A percentile compares a stretch with the other conserved stretches of the same genome.
Conservation (phyloP, 2,329 filamentous ascomycete species). For the Penicillium sp. region DNA sequence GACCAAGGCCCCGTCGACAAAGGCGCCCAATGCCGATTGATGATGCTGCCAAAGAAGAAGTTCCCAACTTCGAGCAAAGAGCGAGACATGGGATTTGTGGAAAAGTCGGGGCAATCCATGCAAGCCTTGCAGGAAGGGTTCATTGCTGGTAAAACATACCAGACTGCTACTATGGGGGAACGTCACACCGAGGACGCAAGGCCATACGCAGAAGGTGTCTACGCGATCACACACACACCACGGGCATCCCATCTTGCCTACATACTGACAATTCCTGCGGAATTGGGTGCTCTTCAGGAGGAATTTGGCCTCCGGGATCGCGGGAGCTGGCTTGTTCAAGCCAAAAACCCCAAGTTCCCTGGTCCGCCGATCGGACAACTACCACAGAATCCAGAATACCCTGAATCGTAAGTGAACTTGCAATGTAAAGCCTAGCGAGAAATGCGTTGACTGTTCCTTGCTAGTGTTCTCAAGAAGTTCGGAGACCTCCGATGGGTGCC, state of each 20-base stretch:
- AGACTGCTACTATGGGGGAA: conserved; percentile 72
- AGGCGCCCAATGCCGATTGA: conserved; percentile 66
- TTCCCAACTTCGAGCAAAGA: conserved; percentile 70
- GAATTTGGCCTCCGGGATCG: conserved; percentile 71
- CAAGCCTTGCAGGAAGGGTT: conserved; percentile 72
- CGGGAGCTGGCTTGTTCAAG: conserved; percentile 76
- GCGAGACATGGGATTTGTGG: conserved; percentile 78
- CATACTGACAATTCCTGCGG: conserved; percentile 70
- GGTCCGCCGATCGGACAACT: conserved; percentile 66
- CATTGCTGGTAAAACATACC: conserved; percentile 66
- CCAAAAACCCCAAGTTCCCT: conserved; percentile 74
- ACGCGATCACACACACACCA: conserved; percentile 73
- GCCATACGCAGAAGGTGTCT: conserved; percentile 82
- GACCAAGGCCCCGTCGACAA: conserved; percentile 54
- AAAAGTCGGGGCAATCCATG: conserved; percentile 68
- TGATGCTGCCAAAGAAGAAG: conserved; percentile 82
- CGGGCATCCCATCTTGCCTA: conserved; percentile 77
- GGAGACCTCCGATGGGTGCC: conserved; percentile 72
- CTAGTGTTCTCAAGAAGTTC: conserved; percentile 71
- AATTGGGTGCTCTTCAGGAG: conserved; percentile 70
- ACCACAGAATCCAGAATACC: conserved; percentile 67
- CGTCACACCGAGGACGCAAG: conserved; percentile 69
- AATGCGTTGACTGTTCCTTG: neutral
- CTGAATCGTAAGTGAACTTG: conserved; percentile 59
- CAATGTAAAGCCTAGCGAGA: neutral